A percentile compares a stretch with the other conserved stretches of the same genome.
These are phyloP conservation scores for Phytophthora palmivora DNA, from an alignment of 352 stramenopile species.

Conservation along the genomic window DNA sequence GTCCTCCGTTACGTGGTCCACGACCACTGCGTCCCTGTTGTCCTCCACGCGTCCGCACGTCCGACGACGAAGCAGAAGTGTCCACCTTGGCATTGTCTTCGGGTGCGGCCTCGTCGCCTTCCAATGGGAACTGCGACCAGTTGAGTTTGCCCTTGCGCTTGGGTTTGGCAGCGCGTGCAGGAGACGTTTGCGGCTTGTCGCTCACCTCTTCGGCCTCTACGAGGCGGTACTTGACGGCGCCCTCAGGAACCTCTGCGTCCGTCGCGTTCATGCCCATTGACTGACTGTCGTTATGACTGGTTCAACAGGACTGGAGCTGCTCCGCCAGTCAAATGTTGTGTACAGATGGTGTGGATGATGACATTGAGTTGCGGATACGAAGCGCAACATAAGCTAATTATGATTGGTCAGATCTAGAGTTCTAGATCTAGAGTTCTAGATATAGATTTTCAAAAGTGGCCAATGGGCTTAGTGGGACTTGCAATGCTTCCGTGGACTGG, in stretches of 20 bases:
- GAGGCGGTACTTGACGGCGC: conserved; percentile 81
- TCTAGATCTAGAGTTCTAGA: no score
- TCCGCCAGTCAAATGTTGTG: conserved; percentile 36
- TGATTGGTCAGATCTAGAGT: no score
- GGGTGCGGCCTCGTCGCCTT: conserved; percentile 38
- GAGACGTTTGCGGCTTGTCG: conserved; percentile 32
- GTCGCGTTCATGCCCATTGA: conserved; percentile 41
- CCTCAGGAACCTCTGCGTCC: conserved; percentile 25
- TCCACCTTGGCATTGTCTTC: conserved; percentile 10
- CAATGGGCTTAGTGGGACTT: no score
- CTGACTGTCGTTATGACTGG: conserved; percentile 6
- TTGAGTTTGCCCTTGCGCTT: conserved; percentile 82
- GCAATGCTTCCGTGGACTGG: no score
- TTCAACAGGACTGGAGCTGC: conserved; percentile 14
- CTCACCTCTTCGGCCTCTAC: conserved; percentile 85
- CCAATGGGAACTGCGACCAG: conserved; percentile 74
- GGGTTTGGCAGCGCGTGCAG: conserved; percentile 12
- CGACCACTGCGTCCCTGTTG: conserved; percentile 33
- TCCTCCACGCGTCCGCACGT: conserved; percentile 17
- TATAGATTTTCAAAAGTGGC: no score
- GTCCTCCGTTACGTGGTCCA: conserved; percentile 28
- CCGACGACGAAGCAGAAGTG: not conserved
- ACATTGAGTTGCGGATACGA: no score
- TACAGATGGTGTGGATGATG: conserved; percentile 1
- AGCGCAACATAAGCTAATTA: no score